Evolutionary conservation across 345 rosid species (phyloP).

Genomic region (Gossypium herbaceum): DNA sequence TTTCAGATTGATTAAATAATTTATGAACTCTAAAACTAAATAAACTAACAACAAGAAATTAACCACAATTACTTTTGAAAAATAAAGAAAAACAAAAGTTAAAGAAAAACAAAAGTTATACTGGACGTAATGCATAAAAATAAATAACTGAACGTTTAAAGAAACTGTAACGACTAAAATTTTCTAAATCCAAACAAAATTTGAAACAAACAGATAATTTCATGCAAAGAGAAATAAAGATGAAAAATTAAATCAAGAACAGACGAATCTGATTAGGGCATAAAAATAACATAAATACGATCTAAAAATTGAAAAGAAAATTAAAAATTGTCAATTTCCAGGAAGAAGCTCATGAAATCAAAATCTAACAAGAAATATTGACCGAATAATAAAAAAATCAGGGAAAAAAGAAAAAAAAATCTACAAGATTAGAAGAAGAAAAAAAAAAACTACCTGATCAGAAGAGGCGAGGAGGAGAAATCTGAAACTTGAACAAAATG

Average conservation of each 20-base stretch:
- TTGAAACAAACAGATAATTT: neutral
- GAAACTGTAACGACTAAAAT: neutral
- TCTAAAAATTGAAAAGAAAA: neutral
- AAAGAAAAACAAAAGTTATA: neutral
- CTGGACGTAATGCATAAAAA: neutral
- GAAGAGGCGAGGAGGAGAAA: neutral
- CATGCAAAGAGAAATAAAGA: neutral
- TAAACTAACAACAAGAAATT: neutral
- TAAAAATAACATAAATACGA: neutral
- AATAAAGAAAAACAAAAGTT: neutral
- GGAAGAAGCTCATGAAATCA: conserved; percentile 6
- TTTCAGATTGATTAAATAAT: neutral
- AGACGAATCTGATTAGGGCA: neutral
- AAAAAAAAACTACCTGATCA: neutral
- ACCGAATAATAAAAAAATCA: neutral
- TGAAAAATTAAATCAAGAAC: neutral
- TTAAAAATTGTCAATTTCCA: neutral
- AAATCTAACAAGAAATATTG: neutral
- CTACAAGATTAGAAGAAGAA: neutral
- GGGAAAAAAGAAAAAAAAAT: neutral
- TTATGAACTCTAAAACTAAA: neutral
- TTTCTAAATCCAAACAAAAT: neutral
- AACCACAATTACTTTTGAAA: neutral
- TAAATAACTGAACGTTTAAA: neutral
- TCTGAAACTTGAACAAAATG: neutral